phyloP scores from a whole-genome alignment of 495 filamentous ascomycete genomes.

The Hypomontagnella submonticulosa region DNA sequence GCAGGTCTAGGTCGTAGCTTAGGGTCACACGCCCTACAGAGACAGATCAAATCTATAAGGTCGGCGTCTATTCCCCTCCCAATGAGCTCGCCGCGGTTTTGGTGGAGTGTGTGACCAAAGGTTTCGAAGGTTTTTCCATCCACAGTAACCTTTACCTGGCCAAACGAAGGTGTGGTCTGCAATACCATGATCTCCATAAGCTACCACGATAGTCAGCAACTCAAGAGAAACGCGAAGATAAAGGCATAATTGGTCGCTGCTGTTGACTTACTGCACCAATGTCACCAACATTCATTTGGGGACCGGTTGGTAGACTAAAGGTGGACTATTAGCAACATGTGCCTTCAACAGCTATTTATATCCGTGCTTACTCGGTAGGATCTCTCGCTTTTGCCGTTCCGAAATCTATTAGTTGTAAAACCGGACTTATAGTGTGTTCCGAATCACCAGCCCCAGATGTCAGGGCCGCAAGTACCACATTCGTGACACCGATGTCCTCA shows the following conservation, averaged over 20 bases:
- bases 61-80: background rate
- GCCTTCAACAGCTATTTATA: background rate
- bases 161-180: background rate
- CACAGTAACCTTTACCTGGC: background rate
- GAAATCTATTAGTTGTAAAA: conserved; percentile 25
- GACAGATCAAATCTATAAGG: conserved; percentile 3
- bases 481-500: conserved; percentile 5
- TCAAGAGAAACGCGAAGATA: background rate
- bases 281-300: conserved; percentile 13
- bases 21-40: background rate
- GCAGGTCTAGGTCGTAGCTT: background rate
- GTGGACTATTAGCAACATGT: no score
- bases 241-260: background rate
- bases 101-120: background rate
- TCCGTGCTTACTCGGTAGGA: conserved; percentile 5
- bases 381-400: conserved; percentile 8
- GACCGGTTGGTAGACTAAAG: background rate
- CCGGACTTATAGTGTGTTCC: conserved; percentile 15
- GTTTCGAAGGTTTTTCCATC: background rate
- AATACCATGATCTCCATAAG: conserved; percentile 11
- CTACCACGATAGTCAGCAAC: background rate
- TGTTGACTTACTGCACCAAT: conserved; percentile 10
- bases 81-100: background rate
- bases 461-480: conserved; percentile 6
- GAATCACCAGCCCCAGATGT: background rate